Percentiles rank a stretch among this genome's conserved stretches.
Evolutionary conservation across 345 rosid genomes (phyloP).

Genomic region (Barbarea vulgaris): DNA sequence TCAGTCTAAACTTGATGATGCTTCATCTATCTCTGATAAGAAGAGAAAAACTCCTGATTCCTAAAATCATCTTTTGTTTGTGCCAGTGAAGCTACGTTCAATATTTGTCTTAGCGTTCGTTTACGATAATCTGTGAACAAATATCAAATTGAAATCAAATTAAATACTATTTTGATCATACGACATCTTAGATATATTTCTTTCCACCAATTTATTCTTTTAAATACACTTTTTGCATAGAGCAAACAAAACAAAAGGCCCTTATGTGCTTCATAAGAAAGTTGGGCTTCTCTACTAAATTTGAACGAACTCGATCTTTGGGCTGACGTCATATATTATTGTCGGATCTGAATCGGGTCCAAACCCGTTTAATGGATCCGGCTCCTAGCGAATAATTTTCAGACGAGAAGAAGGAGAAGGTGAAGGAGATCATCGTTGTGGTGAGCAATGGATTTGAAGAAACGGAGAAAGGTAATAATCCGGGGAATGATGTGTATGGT

Average conservation of each 20-base stretch:
- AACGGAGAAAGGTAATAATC: slow-evolving; percentile 47
- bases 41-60: slow-evolving; percentile 78
- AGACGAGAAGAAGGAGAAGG: not conserved
- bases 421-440: slow-evolving; percentile 7
- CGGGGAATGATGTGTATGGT: slow-evolving; percentile 36
- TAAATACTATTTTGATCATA: slow-evolving; percentile 11
- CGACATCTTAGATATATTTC: not conserved
- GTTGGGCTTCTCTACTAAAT: not conserved
- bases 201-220: not conserved
- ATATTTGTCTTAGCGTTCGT: not conserved
- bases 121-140: not conserved
- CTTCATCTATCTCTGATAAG: slow-evolving; percentile 50
- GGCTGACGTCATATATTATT: not conserved
- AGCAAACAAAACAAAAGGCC: slow-evolving; percentile 10
- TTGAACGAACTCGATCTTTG: not conserved
- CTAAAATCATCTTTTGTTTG: slow-evolving; percentile 24
- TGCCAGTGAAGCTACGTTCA: slow-evolving; percentile 5
- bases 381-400: slow-evolving; percentile 6
- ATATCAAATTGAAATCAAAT: slow-evolving; percentile 7
- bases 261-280: not conserved
- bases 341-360: slow-evolving; percentile 4
- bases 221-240: not conserved
- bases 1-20: slow-evolving; percentile 63
- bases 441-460: slow-evolving; percentile 48
- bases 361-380: slow-evolving; percentile 25